Evolutionary conservation across 2,329 filamentous ascomycete species (phyloP), one percentile per base, ranked within the genome.

Genomic region (Stylonectria norvegica): DNA sequence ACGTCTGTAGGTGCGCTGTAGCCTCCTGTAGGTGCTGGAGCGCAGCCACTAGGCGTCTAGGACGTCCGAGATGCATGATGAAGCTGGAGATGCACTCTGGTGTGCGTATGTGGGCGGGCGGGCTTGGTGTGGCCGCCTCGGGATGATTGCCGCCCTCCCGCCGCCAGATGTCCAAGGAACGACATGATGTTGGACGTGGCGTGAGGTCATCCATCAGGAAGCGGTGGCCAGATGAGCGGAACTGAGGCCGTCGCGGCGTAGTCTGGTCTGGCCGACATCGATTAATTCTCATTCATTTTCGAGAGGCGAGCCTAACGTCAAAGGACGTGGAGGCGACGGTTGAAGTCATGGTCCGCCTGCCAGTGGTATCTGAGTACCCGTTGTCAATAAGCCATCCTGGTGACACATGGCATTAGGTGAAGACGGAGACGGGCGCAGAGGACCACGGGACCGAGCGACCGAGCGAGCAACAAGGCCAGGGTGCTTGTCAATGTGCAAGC

Each of bases 141-240:
- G 38, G 40, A 40, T 34, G 42, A 48, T 46, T 51, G 44, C 50
- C 48, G 47, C 40, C 15, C 11, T 29, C 29, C 35, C 19, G 42
- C 38, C 23, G n/a, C n/a, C n/a, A n/a, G n/a, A 44, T 39, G 42
- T 9, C 27, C 14, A 10, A 14, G 27, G 9, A 30, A 30, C 27
- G 27, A 25, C 38, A 52, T 42, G 43, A 56, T 53, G 19, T n/a
- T n/a, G n/a, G n/a, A n/a, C n/a, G 53, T 55, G 48, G 47, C 49
- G 43, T 53, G 53, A 53, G 50, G 30, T 20, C 15, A 35, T 27
- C 16, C 17, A 17, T 10, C 32, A 10, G 31, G 33, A 10, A 20
- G 33, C 32, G 25, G 44, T 51, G 47, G 38, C 29, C 41, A 51
- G 47, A 44, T 42, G 27, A 14, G 27, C 27, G 27, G 27, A 38